These are phyloP conservation scores for Hypoxylon sp. DNA, from an alignment of 2,329 filamentous ascomycete genomes.

Conservation along the genomic window DNA sequence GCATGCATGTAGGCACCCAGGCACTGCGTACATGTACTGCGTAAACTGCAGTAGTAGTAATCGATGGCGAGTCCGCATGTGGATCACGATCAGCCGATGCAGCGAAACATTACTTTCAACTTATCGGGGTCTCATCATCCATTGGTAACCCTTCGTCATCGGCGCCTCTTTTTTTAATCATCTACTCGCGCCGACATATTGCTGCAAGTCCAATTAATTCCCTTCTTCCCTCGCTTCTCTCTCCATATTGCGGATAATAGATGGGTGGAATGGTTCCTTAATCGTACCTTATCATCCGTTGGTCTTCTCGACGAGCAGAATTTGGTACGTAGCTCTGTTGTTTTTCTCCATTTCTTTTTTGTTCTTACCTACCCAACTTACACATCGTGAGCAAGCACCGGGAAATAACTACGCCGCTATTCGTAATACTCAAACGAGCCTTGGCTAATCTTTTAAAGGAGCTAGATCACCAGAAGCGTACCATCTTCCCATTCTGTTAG, in stretches of 20 bases:
- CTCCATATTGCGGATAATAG: background rate
- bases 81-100: background rate
- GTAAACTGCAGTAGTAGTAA: too few species aligned
- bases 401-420: constrained; percentile 7
- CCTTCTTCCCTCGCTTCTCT: background rate
- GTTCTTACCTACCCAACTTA: constrained; percentile 3
- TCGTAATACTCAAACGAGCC: background rate
- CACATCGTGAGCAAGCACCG: background rate
- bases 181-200: background rate
- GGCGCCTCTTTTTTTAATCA: background rate
- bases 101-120: background rate
- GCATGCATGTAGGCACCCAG: too few species aligned
- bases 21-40: too few species aligned
- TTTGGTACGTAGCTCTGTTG: constrained; percentile 2
- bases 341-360: background rate
- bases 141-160: constrained; percentile 29
- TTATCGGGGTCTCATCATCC: constrained; percentile 18
- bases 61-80: too few species aligned
- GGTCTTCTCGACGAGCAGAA: background rate
- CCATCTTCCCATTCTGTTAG: background rate
- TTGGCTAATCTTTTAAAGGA: background rate
- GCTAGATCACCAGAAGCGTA: background rate
- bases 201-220: constrained; percentile 8
- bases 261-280: constrained; percentile 24
- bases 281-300: constrained; percentile 11